Evolutionary conservation across 192 early-diverging fungal species (phyloP), one percentile per base, ranked within the genome.

Genomic region (Gonapodya prolifera): DNA sequence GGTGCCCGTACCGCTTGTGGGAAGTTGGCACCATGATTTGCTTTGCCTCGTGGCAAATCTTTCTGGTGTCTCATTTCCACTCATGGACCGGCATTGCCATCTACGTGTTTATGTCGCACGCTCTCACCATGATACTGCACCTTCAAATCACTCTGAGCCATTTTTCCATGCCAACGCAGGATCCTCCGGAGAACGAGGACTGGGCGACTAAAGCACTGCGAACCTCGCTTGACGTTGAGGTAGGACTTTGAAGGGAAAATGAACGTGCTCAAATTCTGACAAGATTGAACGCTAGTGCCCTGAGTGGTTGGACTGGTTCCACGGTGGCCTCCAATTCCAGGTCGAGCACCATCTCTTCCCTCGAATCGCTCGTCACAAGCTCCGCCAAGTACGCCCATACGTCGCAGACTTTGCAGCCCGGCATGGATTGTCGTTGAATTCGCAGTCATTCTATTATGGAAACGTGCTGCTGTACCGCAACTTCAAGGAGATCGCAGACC

Each of bases 331-430:
- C 35, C 80, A 86, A 83, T 98, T 90, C 86, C 97, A 98, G 83
- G 91, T 92, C n/a, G 91, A 91, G 34, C 97, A 98, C 85, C 97
- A 98, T 83, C 83, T 98, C 34, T 98, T 94, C 82, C 97, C 97
- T 75, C 90, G 96, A 35, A 81, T 96, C 30, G 95, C 96, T 1
- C 89, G 96, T 33, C 95, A 96, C 83, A 95, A 96, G 81, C 85
- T 98, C 34, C 84, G 91, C 69, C 33, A 75, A 0, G 87, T 91
- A 73, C 90, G 89, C 69, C 92, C 92, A 0, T 82, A 91, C 34
- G 92, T 97, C 23, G 84, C 82, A 75, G 83, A 91, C 77, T 91
- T 98, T 82, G 86, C 87, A 70, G 83, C 89, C 35, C 91, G 96
- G 70, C 79, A 88, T 2, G 90, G 91, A 29, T 81, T 98, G 77